Conservation (phyloP, 2,329 filamentous ascomycete species). For the Diaporthe caulivora region DNA sequence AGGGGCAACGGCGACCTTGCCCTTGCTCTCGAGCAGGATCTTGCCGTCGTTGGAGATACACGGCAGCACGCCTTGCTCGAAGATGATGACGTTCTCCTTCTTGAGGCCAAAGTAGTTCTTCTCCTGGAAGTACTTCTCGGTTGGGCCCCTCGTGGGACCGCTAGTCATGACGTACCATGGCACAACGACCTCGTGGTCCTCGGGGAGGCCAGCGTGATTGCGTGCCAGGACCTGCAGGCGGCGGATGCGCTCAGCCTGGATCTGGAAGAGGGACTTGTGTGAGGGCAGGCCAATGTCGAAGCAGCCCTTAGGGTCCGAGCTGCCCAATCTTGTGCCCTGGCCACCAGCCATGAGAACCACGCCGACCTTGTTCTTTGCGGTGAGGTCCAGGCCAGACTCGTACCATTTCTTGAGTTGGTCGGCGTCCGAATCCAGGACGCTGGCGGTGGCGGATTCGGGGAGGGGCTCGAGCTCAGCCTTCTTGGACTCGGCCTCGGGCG, state of each 20-base stretch:
- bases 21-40: slow-evolving; percentile 92
- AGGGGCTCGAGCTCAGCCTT: slow-evolving; percentile 81
- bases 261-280: slow-evolving; percentile 94
- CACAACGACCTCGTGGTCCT: slow-evolving; percentile 71
- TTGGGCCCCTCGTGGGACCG: slow-evolving; percentile 90
- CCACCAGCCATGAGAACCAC: slow-evolving; percentile 98
- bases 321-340: slow-evolving; percentile 93
- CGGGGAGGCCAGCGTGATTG: slow-evolving; percentile 68
- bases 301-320: slow-evolving; percentile 96
- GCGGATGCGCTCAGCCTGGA: slow-evolving; percentile 93
- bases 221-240: slow-evolving; percentile 86
- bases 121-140: slow-evolving; percentile 92
- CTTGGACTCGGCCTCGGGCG: slow-evolving; percentile 70
- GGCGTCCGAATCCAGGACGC: slow-evolving; percentile 87
- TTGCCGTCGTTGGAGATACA: slow-evolving; percentile 98
- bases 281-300: slow-evolving; percentile 96
- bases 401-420: slow-evolving; percentile 89
- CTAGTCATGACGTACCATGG: slow-evolving; percentile 99
- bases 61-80: slow-evolving; percentile 96
- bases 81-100: slow-evolving; percentile 88
- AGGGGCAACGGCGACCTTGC: slow-evolving; percentile 91
- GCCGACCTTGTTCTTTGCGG: slow-evolving; percentile 80
- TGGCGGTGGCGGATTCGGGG: slow-evolving; percentile 86
- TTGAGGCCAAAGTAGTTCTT: slow-evolving; percentile 91
- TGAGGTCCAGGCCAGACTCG: slow-evolving; percentile 81